Percentiles rank a stretch among this genome's conserved stretches.
phyloP scores from a whole-genome alignment of 1,284 basidiomycete genomes.

The Pseudozyma sp. region DNA sequence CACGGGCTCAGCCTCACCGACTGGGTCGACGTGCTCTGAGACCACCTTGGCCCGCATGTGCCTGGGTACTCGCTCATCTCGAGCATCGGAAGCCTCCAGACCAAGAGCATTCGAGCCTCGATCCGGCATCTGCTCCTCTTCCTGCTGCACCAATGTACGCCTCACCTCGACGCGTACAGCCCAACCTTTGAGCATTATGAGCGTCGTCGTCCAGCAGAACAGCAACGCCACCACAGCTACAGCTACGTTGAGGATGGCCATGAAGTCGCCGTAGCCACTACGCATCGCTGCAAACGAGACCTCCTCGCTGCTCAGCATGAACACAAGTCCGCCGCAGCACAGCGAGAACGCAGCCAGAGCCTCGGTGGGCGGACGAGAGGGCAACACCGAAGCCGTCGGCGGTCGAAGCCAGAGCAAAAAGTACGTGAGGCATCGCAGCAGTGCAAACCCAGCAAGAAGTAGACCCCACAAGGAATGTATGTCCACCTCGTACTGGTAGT shows the following conservation, averaged over 20 bases:
- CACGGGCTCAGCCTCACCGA: conserved; percentile 17
- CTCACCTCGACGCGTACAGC: conserved; percentile 50
- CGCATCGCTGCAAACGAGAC: conserved; percentile 92
- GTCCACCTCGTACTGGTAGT: conserved; percentile 83
- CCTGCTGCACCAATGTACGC: conserved; percentile 7
- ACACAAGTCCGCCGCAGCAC: conserved; percentile 86
- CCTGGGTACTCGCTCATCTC: conserved; percentile 16
- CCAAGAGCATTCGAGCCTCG: conserved; percentile 9
- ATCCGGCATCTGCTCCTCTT: not conserved
- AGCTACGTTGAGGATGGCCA: conserved; percentile 66
- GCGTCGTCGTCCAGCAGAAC: conserved; percentile 57
- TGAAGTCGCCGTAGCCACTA: conserved; percentile 82
- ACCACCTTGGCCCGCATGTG: conserved; percentile 33
- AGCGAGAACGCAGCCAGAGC: conserved; percentile 87
- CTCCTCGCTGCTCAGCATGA: conserved; percentile 92
- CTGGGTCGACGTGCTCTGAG: not conserved
- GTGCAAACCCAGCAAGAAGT: conserved; percentile 83
- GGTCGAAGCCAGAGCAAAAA: conserved; percentile 89
- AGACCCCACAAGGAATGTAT: conserved; percentile 92
- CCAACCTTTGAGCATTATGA: conserved; percentile 65
- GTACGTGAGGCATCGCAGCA: conserved; percentile 86
- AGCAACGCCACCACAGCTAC: conserved; percentile 60
- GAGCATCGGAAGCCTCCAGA: conserved; percentile 7
- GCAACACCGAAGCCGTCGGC: conserved; percentile 73
- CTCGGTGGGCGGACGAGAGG: conserved; percentile 94